These are phyloP conservation scores for Margaritispora aquatica DNA, from an alignment of 495 filamentous ascomycete genomes.

Conservation along the genomic window DNA sequence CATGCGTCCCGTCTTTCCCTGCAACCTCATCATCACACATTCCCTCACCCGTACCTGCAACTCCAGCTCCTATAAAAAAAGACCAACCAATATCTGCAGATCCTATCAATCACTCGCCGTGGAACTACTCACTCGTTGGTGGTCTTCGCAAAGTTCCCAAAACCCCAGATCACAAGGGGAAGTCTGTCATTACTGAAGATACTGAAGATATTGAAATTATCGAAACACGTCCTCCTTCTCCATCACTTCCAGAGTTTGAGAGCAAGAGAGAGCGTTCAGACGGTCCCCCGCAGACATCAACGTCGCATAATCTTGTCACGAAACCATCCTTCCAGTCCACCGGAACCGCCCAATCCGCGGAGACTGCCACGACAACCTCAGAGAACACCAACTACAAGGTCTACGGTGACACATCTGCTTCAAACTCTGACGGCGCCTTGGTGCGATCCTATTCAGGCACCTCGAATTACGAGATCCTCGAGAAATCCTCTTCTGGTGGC, in stretches of 20 bases:
- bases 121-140: slow-evolving; percentile 48
- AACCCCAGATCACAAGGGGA: slow-evolving; percentile 42
- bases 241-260: slow-evolving; percentile 39
- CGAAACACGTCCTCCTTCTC: too few species aligned
- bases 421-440: slow-evolving; percentile 24
- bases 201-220: too few species aligned
- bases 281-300: slow-evolving; percentile 12
- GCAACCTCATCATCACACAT: slow-evolving; percentile 14
- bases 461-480: slow-evolving; percentile 21
- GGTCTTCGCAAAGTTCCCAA: slow-evolving; percentile 47
- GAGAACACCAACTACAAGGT: slow-evolving; percentile 50
- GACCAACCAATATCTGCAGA: slow-evolving; percentile 33
- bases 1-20: slow-evolving; percentile 33
- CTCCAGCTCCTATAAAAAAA: slow-evolving; percentile 13
- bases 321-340: slow-evolving; percentile 43
- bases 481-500: slow-evolving; percentile 23
- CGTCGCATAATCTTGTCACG: slow-evolving; percentile 27
- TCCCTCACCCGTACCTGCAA: slow-evolving; percentile 9
- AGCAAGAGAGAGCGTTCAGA: slow-evolving; percentile 26
- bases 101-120: slow-evolving; percentile 36
- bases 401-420: slow-evolving; percentile 30
- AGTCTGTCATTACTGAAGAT: slow-evolving; percentile 18
- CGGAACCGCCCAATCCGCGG: slow-evolving; percentile 35
- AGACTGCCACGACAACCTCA: slow-evolving; percentile 37
- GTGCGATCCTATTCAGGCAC: slow-evolving; percentile 24